A percentile compares a stretch with the other conserved stretches of the same genome.
These are phyloP conservation scores for Penicillium chermesinum DNA, from an alignment of 495 filamentous ascomycete species.

Conservation along the genomic window DNA sequence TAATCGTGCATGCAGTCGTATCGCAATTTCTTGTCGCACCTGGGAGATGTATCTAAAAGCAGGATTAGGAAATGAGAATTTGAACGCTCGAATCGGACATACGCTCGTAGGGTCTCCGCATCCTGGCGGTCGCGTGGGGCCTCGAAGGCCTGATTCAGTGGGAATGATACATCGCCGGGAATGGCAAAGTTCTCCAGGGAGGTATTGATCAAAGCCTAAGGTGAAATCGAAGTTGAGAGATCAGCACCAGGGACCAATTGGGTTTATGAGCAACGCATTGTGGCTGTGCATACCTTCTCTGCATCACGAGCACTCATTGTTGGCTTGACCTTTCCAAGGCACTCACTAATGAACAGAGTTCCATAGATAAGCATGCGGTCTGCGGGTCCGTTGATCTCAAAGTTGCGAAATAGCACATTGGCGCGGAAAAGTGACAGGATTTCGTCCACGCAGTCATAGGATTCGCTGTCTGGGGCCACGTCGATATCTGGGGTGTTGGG, in stretches of 20 bases:
- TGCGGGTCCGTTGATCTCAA: constrained; percentile 95
- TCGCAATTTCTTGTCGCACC: constrained; percentile 84
- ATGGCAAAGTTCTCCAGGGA: constrained; percentile 92
- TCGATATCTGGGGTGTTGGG: constrained; percentile 60
- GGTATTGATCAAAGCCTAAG: constrained; percentile 61
- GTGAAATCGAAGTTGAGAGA: not conserved
- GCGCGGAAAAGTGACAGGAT: constrained; percentile 89
- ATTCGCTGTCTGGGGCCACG: constrained; percentile 77
- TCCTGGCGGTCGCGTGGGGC: constrained; percentile 81
- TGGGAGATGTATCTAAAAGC: constrained; percentile 65
- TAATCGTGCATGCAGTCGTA: constrained; percentile 73
- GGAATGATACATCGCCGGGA: constrained; percentile 90
- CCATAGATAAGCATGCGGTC: constrained; percentile 95
- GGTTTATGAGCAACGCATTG: not conserved
- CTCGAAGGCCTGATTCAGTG: constrained; percentile 80
- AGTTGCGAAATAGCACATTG: constrained; percentile 98
- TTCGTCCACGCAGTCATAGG: constrained; percentile 94
- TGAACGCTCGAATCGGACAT: constrained; percentile 11
- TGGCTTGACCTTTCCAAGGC: constrained; percentile 77
- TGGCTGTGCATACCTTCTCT: constrained; percentile 45
- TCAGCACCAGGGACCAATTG: constrained; percentile 1
- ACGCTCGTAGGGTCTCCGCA: constrained; percentile 79
- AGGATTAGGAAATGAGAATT: not conserved
- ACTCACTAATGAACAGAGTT: constrained; percentile 88
- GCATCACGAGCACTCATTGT: constrained; percentile 55